These are phyloP conservation scores for Arctium lappa DNA, from an alignment of 129 eudicot species.

Conservation along the genomic window DNA sequence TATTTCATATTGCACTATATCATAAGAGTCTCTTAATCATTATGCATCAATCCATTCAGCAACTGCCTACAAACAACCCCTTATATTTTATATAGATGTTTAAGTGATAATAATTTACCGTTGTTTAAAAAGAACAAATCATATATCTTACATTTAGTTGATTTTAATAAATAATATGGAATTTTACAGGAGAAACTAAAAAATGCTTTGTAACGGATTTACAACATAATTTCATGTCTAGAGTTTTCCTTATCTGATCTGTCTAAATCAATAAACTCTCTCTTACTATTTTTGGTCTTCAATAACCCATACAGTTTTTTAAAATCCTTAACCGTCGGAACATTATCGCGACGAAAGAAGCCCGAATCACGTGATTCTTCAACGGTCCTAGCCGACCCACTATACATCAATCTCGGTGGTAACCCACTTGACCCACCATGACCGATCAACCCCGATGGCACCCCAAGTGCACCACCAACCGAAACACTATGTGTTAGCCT, in stretches of 20 bases:
- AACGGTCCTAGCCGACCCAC: conserved; percentile 38
- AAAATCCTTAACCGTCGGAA: conserved; percentile 43
- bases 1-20: too few species aligned
- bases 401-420: conserved; percentile 27
- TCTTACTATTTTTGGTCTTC: conserved; percentile 39
- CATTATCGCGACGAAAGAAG: conserved; percentile 34
- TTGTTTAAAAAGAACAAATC: conserved; percentile 1
- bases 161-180: conserved; percentile 12
- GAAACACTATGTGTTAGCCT: conserved; percentile 35
- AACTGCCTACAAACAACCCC: too few species aligned
- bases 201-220: not conserved
- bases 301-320: conserved; percentile 50
- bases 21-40: too few species aligned
- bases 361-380: conserved; percentile 43
- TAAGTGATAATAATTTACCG: too few species aligned
- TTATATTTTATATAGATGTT: too few species aligned
- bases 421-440: conserved; percentile 20
- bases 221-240: conserved; percentile 30
- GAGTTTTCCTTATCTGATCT: conserved; percentile 30
- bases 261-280: conserved; percentile 41
- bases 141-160: not conserved
- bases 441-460: conserved; percentile 29
- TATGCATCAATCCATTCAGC: too few species aligned
- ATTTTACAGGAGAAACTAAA: not conserved
- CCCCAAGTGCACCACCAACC: conserved; percentile 35